Conservation (phyloP, 306 rosid genomes). For the Rubus parviflorus region DNA sequence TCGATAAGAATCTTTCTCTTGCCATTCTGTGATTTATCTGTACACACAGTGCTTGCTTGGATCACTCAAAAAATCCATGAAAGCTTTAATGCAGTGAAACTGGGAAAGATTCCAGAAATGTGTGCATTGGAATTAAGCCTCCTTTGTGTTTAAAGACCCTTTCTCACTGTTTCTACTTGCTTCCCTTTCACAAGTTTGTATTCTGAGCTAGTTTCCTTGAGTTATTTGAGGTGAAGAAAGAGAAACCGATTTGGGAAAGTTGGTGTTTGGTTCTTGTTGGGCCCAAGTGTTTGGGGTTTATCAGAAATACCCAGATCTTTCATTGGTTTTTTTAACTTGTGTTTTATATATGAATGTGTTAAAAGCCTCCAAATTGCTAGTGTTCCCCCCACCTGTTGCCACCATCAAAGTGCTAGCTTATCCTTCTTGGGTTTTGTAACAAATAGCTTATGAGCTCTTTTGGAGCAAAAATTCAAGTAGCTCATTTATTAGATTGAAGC, state of each 20-base stretch:
- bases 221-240: constrained; percentile 4
- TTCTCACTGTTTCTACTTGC: constrained; percentile 7
- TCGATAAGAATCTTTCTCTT: constrained; percentile 5
- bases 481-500: background rate
- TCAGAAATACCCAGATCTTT: constrained; percentile 19
- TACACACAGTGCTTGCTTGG: constrained; percentile 1
- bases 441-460: background rate
- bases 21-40: background rate
- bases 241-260: background rate
- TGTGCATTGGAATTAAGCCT: background rate
- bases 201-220: background rate
- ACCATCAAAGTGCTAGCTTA: background rate
- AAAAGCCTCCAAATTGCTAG: background rate
- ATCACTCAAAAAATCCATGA: background rate
- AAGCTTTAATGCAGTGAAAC: background rate
- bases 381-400: constrained; percentile 5
- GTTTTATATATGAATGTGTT: background rate
- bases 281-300: constrained; percentile 1
- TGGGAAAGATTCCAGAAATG: background rate
- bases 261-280: constrained; percentile 17
- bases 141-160: background rate
- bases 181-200: background rate
- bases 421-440: constrained; percentile 10
- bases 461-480: constrained; percentile 1
- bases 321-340: constrained; percentile 1